Evolutionary conservation across 768 basidiomycete genomes (phyloP).

Genomic region (Collybia sp.): DNA sequence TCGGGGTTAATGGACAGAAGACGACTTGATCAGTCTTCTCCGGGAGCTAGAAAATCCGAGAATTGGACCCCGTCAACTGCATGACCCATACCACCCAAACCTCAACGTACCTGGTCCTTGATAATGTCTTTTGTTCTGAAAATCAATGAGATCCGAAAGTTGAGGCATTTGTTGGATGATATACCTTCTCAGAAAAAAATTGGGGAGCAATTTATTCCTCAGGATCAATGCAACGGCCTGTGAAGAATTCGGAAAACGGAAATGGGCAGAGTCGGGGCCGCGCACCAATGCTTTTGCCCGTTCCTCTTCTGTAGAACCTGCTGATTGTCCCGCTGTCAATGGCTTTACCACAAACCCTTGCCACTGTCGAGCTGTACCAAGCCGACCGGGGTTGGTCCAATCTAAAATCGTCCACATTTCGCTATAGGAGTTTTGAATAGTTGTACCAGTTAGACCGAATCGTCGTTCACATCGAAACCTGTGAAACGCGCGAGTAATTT

Average conservation of each 20-base stretch:
- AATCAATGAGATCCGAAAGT: not conserved
- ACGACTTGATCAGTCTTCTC: slow-evolving; percentile 88
- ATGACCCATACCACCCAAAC: too few relatives aligned
- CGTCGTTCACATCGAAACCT: slow-evolving; percentile 62
- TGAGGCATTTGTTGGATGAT: slow-evolving; percentile 1
- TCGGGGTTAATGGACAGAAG: slow-evolving; percentile 80
- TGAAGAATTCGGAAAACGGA: not conserved
- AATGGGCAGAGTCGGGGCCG: not conserved
- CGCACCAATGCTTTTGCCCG: slow-evolving; percentile 46
- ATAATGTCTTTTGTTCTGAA: slow-evolving; percentile 75
- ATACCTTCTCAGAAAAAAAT: slow-evolving; percentile 80
- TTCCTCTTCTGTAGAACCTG: slow-evolving; percentile 59
- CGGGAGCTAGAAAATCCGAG: slow-evolving; percentile 53
- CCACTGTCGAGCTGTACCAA: slow-evolving; percentile 80
- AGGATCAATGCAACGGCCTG: slow-evolving; percentile 60
- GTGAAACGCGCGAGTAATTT: slow-evolving; percentile 65
- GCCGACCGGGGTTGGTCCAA: slow-evolving; percentile 80
- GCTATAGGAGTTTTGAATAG: slow-evolving; percentile 79
- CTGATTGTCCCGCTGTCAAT: slow-evolving; percentile 62
- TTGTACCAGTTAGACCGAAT: slow-evolving; percentile 84
- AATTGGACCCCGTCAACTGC: too few relatives aligned
- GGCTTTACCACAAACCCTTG: slow-evolving; percentile 65
- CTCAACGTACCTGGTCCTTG: slow-evolving; percentile 48
- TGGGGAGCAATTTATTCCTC: slow-evolving; percentile 65
- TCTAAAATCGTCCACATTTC: slow-evolving; percentile 92